These are phyloP conservation scores for Orbilia oligospora DNA, from an alignment of 2,329 filamentous ascomycete genomes.

Conservation along the genomic window DNA sequence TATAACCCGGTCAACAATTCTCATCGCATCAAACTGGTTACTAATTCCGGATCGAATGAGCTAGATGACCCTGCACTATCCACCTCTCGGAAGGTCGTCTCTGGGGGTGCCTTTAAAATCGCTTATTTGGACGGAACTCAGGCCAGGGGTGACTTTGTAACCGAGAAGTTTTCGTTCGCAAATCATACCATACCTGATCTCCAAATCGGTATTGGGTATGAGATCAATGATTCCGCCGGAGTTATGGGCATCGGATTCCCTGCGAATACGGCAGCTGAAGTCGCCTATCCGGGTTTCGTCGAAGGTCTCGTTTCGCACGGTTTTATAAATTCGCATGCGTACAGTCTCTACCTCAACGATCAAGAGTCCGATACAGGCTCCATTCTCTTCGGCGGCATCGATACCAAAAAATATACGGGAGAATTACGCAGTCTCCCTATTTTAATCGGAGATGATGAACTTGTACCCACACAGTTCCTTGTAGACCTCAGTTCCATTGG, in stretches of 20 bases:
- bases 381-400: slow-evolving; percentile 84
- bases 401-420: slow-evolving; percentile 80
- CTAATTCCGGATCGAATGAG: not conserved
- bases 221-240: slow-evolving; percentile 71
- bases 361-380: slow-evolving; percentile 75
- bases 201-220: slow-evolving; percentile 66
- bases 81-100: slow-evolving; percentile 61
- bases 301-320: slow-evolving; percentile 75
- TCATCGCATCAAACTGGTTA: not conserved
- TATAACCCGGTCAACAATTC: too few relatives aligned
- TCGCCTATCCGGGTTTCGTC: slow-evolving; percentile 75
- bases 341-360: slow-evolving; percentile 77
- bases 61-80: slow-evolving; percentile 54
- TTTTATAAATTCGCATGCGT: slow-evolving; percentile 75
- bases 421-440: slow-evolving; percentile 78
- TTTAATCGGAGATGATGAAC: slow-evolving; percentile 69
- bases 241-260: slow-evolving; percentile 68
- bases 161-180: slow-evolving; percentile 66
- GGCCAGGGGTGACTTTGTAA: slow-evolving; percentile 66
- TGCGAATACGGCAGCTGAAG: slow-evolving; percentile 63
- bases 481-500: slow-evolving; percentile 77
- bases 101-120: slow-evolving; percentile 65
- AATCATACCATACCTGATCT: slow-evolving; percentile 65
- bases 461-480: slow-evolving; percentile 75
- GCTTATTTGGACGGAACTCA: slow-evolving; percentile 66